phyloP scores from a whole-genome alignment of 495 filamentous ascomycete species.

The Aspergillus ostianus region DNA sequence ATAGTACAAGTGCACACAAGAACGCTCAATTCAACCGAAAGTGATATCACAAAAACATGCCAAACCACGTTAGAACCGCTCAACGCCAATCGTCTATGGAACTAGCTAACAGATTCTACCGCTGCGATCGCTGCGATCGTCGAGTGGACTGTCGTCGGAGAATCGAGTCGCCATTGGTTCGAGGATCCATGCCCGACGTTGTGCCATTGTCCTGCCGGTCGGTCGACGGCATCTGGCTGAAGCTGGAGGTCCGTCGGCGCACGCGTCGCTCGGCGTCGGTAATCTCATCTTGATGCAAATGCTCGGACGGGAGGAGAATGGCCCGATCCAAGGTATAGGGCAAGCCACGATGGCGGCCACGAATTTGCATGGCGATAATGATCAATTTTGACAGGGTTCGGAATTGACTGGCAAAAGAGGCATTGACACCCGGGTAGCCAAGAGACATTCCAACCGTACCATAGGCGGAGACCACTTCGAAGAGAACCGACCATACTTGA shows the following conservation, averaged over 20 bases:
- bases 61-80: not conserved
- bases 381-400: constrained; percentile 80
- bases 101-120: not conserved
- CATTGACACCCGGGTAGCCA: constrained; percentile 71
- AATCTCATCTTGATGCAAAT: constrained; percentile 67
- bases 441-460: constrained; percentile 91
- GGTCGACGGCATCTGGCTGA: constrained; percentile 40
- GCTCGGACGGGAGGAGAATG: constrained; percentile 77
- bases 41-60: not conserved
- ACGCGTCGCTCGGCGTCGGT: constrained; percentile 55
- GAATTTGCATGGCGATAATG: constrained; percentile 89
- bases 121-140: constrained; percentile 2
- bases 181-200: not conserved
- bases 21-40: not conserved
- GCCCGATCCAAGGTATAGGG: constrained; percentile 91
- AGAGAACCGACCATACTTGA: constrained; percentile 78
- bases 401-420: constrained; percentile 80
- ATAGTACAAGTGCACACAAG: not conserved
- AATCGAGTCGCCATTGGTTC: not conserved
- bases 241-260: constrained; percentile 53
- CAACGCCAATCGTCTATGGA: not conserved
- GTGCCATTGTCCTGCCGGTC: constrained; percentile 19
- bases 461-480: constrained; percentile 90
- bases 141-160: constrained; percentile 4
- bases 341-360: constrained; percentile 87